Conservation (phyloP, 2,329 filamentous ascomycete species). For the Fusarium continuum region DNA sequence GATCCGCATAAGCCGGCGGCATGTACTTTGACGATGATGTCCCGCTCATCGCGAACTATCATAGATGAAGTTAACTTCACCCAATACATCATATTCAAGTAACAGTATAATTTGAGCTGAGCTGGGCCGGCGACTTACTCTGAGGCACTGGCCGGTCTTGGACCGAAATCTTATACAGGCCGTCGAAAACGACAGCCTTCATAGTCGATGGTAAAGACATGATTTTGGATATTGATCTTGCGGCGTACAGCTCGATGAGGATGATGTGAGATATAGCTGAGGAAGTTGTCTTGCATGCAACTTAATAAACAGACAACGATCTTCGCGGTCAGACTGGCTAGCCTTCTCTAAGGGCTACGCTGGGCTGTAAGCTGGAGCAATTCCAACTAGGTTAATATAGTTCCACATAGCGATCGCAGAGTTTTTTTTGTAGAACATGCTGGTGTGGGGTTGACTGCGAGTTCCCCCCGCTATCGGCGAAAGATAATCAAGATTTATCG, state of each 20-base stretch:
- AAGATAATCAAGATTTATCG: not conserved
- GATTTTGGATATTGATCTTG: not conserved
- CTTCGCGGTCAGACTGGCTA: too few species aligned
- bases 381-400: not conserved
- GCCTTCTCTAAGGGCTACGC: not conserved
- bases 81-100: not conserved
- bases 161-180: slow-evolving; percentile 76
- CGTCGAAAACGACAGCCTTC: slow-evolving; percentile 90
- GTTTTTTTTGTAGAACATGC: slow-evolving; percentile 11
- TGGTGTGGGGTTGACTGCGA: slow-evolving; percentile 25
- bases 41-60: slow-evolving; percentile 72
- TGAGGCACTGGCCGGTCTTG: slow-evolving; percentile 83
- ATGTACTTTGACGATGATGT: slow-evolving; percentile 84
- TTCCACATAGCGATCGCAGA: not conserved
- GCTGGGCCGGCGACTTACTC: slow-evolving; percentile 47
- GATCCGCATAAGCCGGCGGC: slow-evolving; percentile 89
- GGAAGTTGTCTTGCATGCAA: not conserved
- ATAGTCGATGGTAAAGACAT: slow-evolving; percentile 65
- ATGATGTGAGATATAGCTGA: not conserved
- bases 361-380: not conserved
- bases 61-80: slow-evolving; percentile 15
- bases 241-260: not conserved
- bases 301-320: not conserved
- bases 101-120: not conserved
- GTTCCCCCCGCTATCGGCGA: slow-evolving; percentile 32